These are phyloP conservation scores for Ascochyta rabiei DNA, from an alignment of 2,329 filamentous ascomycete genomes.

Conservation along the genomic window DNA sequence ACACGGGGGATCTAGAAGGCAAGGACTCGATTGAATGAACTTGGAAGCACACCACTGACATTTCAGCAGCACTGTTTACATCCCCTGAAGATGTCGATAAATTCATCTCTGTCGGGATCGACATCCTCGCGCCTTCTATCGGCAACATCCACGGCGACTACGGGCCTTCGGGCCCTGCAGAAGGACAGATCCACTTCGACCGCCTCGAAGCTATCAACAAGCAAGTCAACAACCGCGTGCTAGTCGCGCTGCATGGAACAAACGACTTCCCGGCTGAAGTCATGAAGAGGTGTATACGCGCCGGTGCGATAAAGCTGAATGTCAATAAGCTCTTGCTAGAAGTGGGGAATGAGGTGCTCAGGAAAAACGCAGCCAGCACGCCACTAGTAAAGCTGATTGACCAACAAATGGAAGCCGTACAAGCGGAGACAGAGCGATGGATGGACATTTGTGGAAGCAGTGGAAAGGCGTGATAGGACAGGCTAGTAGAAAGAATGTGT, in stretches of 20 bases:
- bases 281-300: slow-evolving; percentile 58
- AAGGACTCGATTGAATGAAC: slow-evolving; percentile 1
- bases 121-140: slow-evolving; percentile 75
- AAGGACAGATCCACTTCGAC: slow-evolving; percentile 42
- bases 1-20: slow-evolving; percentile 67
- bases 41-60: neutral
- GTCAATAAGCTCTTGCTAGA: slow-evolving; percentile 62
- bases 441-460: slow-evolving; percentile 57
- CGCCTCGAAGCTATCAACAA: slow-evolving; percentile 38
- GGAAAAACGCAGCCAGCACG: slow-evolving; percentile 45
- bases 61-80: slow-evolving; percentile 58
- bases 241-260: slow-evolving; percentile 63
- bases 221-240: slow-evolving; percentile 50
- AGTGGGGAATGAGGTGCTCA: slow-evolving; percentile 52
- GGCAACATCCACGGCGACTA: slow-evolving; percentile 79
- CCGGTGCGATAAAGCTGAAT: slow-evolving; percentile 63
- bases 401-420: slow-evolving; percentile 52
- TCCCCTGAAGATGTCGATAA: slow-evolving; percentile 71
- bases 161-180: slow-evolving; percentile 60
- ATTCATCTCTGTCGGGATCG: slow-evolving; percentile 72
- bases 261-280: slow-evolving; percentile 60
- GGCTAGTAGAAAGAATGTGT: neutral
- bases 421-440: slow-evolving; percentile 54
- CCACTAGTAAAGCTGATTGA: slow-evolving; percentile 51
- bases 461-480: slow-evolving; percentile 47